Evolutionary conservation across 129 eudicot genomes (phyloP), one percentile per base, ranked within the genome.

Genomic region (Arctium lappa): DNA sequence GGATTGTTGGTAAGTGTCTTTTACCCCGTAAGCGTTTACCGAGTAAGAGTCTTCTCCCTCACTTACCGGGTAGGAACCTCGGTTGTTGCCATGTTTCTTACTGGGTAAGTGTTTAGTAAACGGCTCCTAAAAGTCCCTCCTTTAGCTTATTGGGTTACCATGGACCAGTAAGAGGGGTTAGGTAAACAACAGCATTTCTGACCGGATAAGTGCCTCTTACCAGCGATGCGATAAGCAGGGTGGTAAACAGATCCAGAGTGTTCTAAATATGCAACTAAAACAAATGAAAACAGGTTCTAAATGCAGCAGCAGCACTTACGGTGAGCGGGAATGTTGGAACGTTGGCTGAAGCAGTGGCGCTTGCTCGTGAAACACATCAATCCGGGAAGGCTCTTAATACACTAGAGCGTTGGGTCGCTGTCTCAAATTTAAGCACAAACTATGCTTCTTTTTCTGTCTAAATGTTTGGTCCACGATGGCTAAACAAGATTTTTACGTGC

Each of bases 261-360:
- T 29, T 33, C 27, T 72, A 16, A 72, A 72, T 8, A 39, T 36
- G 76, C 8, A 39, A 34, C 42, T 72, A 72, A 72, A 16, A 36
- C n/a, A 77, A 65, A 81, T 73, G 68, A 56, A 53, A 73, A 38
- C 92, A 95, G 98, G 88, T 95, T 48, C 82, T 95, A 74, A 95
- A 95, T 85, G 98, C 97, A 16, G 97, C 97, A 66, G 97, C 97
- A 46, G 97, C 97, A 30, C 86, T 95, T 39, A 87, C 87, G 33
- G 98, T 92, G 16, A 80, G 94, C 46, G 97, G 98, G 11, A 72
- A 75, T 22, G 97, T 87, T 33, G 72, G 78, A 77, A 82, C 75
- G 85, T 89, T 95, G 62, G 94, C 85, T 36, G 94, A 92, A 86
- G 97, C 97, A 32, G 91, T 95, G 68, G 85, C 91, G 31, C 77